Conservation (phyloP, 331 rosid species). For the Pyrus hybrid region DNA sequence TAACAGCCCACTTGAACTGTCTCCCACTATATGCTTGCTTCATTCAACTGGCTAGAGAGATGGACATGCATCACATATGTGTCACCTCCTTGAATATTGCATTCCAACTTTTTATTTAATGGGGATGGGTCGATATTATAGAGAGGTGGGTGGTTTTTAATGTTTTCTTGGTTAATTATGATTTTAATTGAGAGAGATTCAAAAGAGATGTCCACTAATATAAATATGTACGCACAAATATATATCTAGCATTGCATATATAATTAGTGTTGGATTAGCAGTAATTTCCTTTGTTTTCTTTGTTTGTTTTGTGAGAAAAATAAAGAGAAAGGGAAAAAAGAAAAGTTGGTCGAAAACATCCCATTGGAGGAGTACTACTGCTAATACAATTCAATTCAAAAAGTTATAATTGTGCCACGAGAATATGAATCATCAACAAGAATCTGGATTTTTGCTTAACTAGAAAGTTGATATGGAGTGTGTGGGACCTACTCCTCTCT, state of each 20-base stretch:
- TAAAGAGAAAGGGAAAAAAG: constrained; percentile 13
- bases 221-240: background rate
- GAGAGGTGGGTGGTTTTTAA: constrained; percentile 27
- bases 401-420: constrained; percentile 62
- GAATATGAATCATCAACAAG: constrained; percentile 90
- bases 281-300: constrained; percentile 21
- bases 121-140: constrained; percentile 5
- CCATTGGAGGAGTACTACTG: constrained; percentile 30
- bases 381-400: constrained; percentile 28
- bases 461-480: constrained; percentile 79
- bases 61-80: constrained; percentile 52
- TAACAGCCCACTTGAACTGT: constrained; percentile 60
- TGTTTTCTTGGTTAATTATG: constrained; percentile 20
- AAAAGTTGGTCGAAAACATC: constrained; percentile 61
- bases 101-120: constrained; percentile 11
- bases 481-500: constrained; percentile 48
- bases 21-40: constrained; percentile 57
- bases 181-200: constrained; percentile 12
- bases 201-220: constrained; percentile 56
- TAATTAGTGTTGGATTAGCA: constrained; percentile 7
- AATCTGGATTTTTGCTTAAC: constrained; percentile 79
- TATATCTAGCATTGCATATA: constrained; percentile 4
- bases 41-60: constrained; percentile 41
- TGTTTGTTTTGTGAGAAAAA: constrained; percentile 24
- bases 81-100: constrained; percentile 21